A percentile compares a stretch with the other conserved stretches of the same genome.
Evolutionary conservation across 208 protist genomes (phyloP).

Genomic region (Acanthamoeba divionensis): DNA sequence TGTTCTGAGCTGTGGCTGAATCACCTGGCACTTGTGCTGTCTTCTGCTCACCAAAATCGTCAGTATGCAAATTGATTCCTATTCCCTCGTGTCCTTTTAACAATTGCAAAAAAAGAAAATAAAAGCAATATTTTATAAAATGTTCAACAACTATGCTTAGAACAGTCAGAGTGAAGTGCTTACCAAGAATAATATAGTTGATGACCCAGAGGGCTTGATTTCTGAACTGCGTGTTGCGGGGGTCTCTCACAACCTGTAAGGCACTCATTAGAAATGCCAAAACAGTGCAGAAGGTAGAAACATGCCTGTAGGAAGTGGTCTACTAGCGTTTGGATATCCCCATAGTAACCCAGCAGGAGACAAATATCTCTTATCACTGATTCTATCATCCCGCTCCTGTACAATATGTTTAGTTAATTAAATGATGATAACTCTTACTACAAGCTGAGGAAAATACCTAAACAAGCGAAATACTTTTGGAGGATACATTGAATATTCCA

Average conservation of each 20-base stretch:
- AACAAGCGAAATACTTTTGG: neutral
- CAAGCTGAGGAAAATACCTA: neutral
- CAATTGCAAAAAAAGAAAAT: no score
- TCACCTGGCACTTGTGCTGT: no score
- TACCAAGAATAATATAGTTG: neutral
- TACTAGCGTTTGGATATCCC: neutral
- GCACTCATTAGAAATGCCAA: neutral
- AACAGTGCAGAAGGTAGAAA: neutral
- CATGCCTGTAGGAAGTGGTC: constrained; percentile 16
- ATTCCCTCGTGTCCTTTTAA: no score
- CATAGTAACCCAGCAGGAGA: neutral
- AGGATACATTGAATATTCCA: no score
- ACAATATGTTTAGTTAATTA: neutral
- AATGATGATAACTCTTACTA: neutral
- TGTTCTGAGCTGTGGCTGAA: no score
- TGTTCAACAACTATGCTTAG: no score
- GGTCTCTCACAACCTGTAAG: neutral
- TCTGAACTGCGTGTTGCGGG: neutral
- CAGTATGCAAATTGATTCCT: no score
- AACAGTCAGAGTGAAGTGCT: neutral
- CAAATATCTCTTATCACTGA: neutral
- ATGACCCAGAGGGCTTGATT: constrained; percentile 12
- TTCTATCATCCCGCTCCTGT: neutral
- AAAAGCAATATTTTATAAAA: no score
- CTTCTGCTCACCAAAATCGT: no score